Evolutionary conservation across 1,284 basidiomycete genomes (phyloP).

Genomic region (Tylopilus sp.): DNA sequence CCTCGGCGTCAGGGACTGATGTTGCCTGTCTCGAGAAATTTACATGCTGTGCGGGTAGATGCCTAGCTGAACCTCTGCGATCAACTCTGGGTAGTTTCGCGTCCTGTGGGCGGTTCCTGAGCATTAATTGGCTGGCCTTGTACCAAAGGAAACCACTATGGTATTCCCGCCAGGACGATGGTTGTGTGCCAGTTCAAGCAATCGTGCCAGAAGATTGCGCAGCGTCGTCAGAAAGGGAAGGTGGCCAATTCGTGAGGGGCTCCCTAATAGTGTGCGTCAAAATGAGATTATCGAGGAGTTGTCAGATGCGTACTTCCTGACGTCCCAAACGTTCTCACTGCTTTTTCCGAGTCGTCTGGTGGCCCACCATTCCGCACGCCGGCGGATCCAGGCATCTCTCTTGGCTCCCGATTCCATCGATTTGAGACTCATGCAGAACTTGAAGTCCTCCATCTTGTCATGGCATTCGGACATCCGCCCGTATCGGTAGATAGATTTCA

Average conservation of each 20-base stretch:
- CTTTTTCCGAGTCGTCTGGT: constrained; percentile 65
- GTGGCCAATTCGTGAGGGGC: constrained; percentile 28
- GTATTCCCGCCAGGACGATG: not conserved
- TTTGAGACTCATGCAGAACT: constrained; percentile 89
- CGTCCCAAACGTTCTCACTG: constrained; percentile 92
- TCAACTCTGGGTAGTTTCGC: too few relatives aligned
- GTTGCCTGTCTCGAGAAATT: too few relatives aligned
- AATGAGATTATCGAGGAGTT: not conserved
- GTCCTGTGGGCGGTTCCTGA: too few relatives aligned
- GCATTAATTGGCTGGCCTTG: too few relatives aligned
- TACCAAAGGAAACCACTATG: not conserved
- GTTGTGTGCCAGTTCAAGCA: constrained; percentile 10
- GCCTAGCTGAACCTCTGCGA: too few relatives aligned
- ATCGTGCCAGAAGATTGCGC: constrained; percentile 25
- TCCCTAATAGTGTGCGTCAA: constrained; percentile 15
- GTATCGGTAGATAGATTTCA: constrained; percentile 83
- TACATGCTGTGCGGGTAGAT: too few relatives aligned
- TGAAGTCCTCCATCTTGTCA: constrained; percentile 86
- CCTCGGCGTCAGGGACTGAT: not conserved
- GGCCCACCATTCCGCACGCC: constrained; percentile 91
- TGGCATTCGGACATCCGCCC: constrained; percentile 76
- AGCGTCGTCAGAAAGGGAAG: constrained; percentile 21
- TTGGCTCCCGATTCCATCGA: constrained; percentile 70
- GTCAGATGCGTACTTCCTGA: constrained; percentile 54
- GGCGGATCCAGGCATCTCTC: constrained; percentile 77